Percentiles rank a stretch among this genome's conserved stretches.
Evolutionary conservation across 2,329 filamentous ascomycete species (phyloP).

Genomic region (Colletotrichum liriopes): DNA sequence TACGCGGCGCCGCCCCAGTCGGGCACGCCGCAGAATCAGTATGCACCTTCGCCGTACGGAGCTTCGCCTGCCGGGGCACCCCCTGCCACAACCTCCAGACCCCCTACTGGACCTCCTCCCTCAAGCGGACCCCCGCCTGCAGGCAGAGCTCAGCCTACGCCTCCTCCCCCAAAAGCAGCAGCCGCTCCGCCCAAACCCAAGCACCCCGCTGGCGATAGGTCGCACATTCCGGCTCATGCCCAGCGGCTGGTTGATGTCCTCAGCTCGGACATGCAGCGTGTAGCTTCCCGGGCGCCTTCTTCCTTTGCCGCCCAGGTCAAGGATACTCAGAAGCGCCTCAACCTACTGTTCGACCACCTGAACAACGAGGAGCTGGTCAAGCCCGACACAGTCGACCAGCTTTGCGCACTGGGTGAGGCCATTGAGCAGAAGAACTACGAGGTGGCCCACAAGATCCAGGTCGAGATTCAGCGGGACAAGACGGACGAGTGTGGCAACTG

Average conservation of each 20-base stretch:
- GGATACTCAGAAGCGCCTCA: conserved; percentile 93
- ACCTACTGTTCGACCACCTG: conserved; percentile 95
- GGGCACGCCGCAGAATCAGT: conserved; percentile 67
- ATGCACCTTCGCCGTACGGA: conserved; percentile 72
- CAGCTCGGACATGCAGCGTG: conserved; percentile 87
- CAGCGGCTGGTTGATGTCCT: conserved; percentile 87
- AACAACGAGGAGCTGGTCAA: conserved; percentile 95
- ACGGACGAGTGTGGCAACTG: conserved; percentile 87
- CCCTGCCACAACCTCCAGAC: conserved; percentile 53
- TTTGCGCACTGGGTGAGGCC: conserved; percentile 76
- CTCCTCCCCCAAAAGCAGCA: conserved; percentile 63
- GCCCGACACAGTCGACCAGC: conserved; percentile 80
- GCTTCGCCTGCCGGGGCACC: conserved; percentile 53
- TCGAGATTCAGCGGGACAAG: conserved; percentile 83
- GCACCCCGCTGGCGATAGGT: conserved; percentile 88
- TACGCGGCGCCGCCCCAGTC: conserved; percentile 64
- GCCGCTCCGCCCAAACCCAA: conserved; percentile 71
- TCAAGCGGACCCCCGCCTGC: conserved; percentile 51
- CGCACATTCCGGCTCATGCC: conserved; percentile 85
- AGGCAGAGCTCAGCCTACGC: conserved; percentile 55
- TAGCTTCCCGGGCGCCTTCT: conserved; percentile 88
- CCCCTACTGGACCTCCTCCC: conserved; percentile 58
- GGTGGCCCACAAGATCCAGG: conserved; percentile 77
- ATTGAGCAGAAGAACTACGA: conserved; percentile 80
- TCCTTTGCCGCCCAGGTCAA: conserved; percentile 91